Evolutionary conservation across 2,329 filamentous ascomycete species (phyloP), one percentile per base, ranked within the genome.

Genomic region (Aspergillus quadricinctus): DNA sequence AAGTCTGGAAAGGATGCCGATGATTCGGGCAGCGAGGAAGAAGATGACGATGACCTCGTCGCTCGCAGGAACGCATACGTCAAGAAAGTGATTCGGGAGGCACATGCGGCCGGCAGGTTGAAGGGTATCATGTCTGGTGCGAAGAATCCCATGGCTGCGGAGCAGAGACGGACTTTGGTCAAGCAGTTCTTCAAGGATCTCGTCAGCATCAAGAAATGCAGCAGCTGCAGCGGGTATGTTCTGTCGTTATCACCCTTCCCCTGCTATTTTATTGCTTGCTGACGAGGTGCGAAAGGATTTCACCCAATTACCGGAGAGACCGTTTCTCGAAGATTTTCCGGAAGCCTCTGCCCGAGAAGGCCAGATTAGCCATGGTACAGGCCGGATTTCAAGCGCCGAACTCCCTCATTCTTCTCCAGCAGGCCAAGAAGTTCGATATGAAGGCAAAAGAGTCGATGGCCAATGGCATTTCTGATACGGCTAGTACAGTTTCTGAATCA

Each of bases 311-410:
- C 74, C 87, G 93, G 65, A 97, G 96, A 72, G 93, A 99, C 67
- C 83, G 88, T 46, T 94, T 86, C 66, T 88, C 92, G 69, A 99
- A 97, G 74, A 92, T 99, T 53, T 99, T 97, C 73, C 88, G 93
- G 70, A 94, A 89, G 69, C 80, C 88, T 1, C 77, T 97, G 55
- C 83, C 81, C 49, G 75, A 81, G 49, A 96, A 95, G 72, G 86
- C 94, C 37, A 85, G 86, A 70, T 82, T 85, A 45, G 86, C 88
- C 59, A 96, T 96, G 88, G 82, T 86, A 3, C 85, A 89, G 63
- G 74, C 75, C 49, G 82, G 85, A 54, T 83, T 92, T 69, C 87
- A 86, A 64, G 79, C 84, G 37, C 81, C 82, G 52, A 90, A 94
- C 69, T 87, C 89, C 3, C 79, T 95, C 65, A 74, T 89, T 11